Base-by-base conservation (phyloP, 2,329 filamentous ascomycete species). In the Trichoderma koningiopsis region DNA sequence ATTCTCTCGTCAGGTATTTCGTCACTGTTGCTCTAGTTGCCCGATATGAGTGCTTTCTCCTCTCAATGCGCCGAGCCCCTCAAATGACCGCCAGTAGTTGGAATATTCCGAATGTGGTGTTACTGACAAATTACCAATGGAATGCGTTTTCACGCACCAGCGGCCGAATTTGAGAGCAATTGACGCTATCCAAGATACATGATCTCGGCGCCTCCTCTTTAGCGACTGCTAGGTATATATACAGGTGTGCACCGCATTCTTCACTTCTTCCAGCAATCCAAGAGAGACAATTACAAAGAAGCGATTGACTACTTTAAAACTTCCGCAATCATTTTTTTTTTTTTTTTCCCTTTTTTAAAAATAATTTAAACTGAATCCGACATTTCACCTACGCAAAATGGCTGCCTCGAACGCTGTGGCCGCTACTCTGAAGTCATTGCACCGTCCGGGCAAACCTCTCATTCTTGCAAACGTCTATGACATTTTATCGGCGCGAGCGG, bases 401-500 rank as follows among this genome's bases (percentile, higher is more conserved):
- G 37, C 58, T 27, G 24, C 37, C 16, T 60, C 58, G n/a, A 60
- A 60, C 11, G 35, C 40, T 22, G 31, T 60, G 13, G 58, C 58
- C 16, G 58, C 58, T 24, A 47, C 58, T 47, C 24, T 60, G 0
- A 60, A 60, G 37, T 43, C 58, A 6, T 60, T 60, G 24, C 58
- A 60, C 19, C 24, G 37, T 27, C 37, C 58, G 14, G 58, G 58
- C 37, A 43, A 47, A 37, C 58, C 58, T 11, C 24, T 60, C 24
- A 60, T 60, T 6, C 37, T 60, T 4, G 24, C 58, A 37, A 60
- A 60, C 29, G 58, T 60, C 16, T 60, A 60, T 11, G 58, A 60
- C 19, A 29, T 60, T 19, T 29, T 55, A 29, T 55, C 52, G 8
- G 52, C 52, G 13, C 52, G 52, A 4, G 52, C 52, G 0, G 52